Percentiles rank a stretch among this genome's conserved stretches.
Evolutionary conservation across 176 grass and related monocot species (phyloP).

Genomic region (Otatea glauca): DNA sequence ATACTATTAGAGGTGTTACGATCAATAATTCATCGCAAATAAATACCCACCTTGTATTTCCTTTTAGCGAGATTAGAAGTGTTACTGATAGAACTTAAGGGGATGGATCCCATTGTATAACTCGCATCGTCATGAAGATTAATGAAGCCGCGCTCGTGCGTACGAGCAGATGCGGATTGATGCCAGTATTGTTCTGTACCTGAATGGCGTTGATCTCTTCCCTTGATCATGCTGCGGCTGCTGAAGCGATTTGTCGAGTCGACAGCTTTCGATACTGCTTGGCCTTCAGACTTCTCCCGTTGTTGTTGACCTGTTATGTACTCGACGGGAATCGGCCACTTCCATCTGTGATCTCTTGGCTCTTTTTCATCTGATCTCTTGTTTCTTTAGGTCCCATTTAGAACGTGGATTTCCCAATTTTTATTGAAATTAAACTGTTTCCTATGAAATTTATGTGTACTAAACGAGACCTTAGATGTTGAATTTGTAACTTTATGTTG

Average conservation of each 20-base stretch:
- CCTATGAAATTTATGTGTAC: no score
- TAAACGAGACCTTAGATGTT: background rate
- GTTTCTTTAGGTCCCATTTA: background rate
- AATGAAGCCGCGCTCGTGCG: background rate
- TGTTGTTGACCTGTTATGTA: background rate
- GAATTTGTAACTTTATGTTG: background rate
- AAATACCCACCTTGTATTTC: conserved; percentile 9
- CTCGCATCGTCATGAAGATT: background rate
- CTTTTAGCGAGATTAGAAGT: conserved; percentile 21
- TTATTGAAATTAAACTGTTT: no score
- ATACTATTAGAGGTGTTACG: background rate
- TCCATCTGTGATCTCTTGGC: background rate
- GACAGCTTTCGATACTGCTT: background rate
- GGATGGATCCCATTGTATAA: conserved; percentile 37
- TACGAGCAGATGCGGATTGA: background rate
- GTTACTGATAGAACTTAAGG: conserved; percentile 20
- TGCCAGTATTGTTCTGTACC: background rate
- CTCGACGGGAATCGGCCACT: background rate
- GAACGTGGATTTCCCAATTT: no score
- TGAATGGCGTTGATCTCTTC: background rate
- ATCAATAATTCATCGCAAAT: background rate
- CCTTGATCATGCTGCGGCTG: background rate
- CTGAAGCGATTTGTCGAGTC: background rate
- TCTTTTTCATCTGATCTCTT: background rate
- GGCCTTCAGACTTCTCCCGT: background rate